Conservation (phyloP, 305 asterid genomes). For the Solanum hybrid region DNA sequence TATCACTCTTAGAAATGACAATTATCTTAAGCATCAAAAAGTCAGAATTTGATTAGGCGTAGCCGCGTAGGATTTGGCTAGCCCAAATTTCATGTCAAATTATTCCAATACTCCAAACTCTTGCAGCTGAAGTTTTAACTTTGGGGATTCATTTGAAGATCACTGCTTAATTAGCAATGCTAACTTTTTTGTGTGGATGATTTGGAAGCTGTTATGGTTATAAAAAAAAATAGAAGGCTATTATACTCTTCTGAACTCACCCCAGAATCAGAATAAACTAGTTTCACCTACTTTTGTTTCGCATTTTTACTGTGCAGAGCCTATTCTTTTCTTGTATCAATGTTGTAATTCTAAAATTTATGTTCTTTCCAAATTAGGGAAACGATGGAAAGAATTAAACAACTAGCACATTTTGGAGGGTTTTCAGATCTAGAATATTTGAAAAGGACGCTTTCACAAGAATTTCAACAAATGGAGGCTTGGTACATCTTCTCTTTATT, state of each 20-base stretch:
- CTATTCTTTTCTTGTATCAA: background rate
- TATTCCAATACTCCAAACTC: background rate
- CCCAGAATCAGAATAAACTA: background rate
- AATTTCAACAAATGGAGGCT: constrained; percentile 64
- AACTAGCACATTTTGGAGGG: constrained; percentile 79
- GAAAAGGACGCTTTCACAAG: constrained; percentile 68
- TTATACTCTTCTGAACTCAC: background rate
- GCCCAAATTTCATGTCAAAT: background rate
- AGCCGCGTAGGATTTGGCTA: background rate
- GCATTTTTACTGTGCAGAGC: background rate
- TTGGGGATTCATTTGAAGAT: background rate
- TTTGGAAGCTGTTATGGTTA: background rate
- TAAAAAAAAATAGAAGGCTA: background rate
- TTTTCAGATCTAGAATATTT: constrained; percentile 66
- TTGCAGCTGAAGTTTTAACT: background rate
- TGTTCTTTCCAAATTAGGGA: constrained; percentile 41
- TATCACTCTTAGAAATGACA: background rate
- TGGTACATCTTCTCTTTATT: constrained; percentile 36
- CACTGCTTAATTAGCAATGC: background rate
- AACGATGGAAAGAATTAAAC: constrained; percentile 52
- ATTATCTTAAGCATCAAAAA: background rate
- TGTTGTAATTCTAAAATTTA: constrained; percentile 12
- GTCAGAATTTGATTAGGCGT: background rate
- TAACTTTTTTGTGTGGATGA: background rate
- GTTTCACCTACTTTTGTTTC: background rate